Evolutionary conservation across 2,329 filamentous ascomycete genomes (phyloP).

Genomic region (Alternaria sp.): DNA sequence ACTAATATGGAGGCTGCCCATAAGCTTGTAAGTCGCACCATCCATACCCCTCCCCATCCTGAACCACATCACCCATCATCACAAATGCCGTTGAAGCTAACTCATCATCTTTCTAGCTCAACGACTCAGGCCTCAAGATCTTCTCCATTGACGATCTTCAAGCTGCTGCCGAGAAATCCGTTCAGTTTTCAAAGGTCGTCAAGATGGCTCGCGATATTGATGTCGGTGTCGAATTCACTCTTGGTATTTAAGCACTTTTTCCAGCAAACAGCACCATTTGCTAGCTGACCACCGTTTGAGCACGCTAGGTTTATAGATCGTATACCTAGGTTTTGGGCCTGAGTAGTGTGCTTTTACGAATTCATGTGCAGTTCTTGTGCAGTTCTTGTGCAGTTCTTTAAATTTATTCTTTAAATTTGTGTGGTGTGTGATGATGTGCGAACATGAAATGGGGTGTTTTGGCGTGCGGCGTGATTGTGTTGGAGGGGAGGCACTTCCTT

Average conservation of each 20-base stretch:
- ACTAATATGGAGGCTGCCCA: constrained; percentile 98
- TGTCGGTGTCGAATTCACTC: constrained; percentile 74
- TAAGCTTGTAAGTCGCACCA: constrained; percentile 66
- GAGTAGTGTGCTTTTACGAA: too few species aligned
- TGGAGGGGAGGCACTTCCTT: too few species aligned
- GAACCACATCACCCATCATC: neutral
- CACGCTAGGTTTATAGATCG: constrained; percentile 6
- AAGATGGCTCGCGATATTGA: constrained; percentile 99
- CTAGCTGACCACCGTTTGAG: neutral
- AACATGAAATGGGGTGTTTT: too few species aligned
- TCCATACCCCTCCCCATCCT: neutral
- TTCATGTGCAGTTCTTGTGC: too few species aligned
- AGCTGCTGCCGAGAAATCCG: constrained; percentile 94
- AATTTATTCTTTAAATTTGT: too few species aligned
- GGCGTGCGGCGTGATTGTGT: too few species aligned
- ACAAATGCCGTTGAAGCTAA: neutral
- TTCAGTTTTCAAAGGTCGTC: constrained; percentile 98
- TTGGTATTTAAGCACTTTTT: constrained; percentile 73
- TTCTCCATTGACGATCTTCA: constrained; percentile 99
- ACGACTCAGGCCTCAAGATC: constrained; percentile 98
- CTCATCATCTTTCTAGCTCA: constrained; percentile 65
- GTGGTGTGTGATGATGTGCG: too few species aligned
- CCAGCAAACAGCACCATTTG: constrained; percentile 10
- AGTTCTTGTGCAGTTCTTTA: too few species aligned
- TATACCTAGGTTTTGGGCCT: too few species aligned